Evolutionary conservation across 108 stramenopile genomes (phyloP), one percentile per base, ranked within the genome.

Genomic region (Skeletonema menzelii): DNA sequence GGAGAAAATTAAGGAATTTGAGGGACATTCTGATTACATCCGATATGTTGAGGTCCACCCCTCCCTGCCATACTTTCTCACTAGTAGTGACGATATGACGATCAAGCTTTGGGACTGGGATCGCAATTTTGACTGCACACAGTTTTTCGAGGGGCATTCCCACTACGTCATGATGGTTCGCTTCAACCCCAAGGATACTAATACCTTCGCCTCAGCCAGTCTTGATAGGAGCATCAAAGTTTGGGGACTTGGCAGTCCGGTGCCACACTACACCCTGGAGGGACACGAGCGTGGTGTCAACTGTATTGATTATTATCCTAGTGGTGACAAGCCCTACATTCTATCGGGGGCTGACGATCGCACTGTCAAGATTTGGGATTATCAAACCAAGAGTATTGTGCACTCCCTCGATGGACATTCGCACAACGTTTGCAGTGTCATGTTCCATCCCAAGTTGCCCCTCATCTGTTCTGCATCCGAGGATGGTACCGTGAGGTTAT

Each of bases 111-210:
- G 97, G 97, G 97, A 99, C 73, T 99, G 97, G 97, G 97, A 99
- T 76, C 87, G 90, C 60, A 82, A 89, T 30, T 99, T 96, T 74
- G 96, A 97, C 59, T 97, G 96, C 83, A 95, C 91, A 2, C 93
- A 96, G 82, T 61, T 89, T 62, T 98, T 97, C 65, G 99, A 98
- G 80, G 99, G 99, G 38, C 99, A 99, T 85, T 85, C 93, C 11
- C 99, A 99, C 73, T 99, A 99, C 64, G 99, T 99, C 61, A 99
- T 99, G 99, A 96, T 96, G 94, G 94, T 97, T 70, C 96, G 95
- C 80, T 95, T 98, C 87, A 99, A 99, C 79, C 97, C 97, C 62
- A 98, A 98, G 85, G 99, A 99, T 82, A 95, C 96, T 66, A 99
- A 98, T 69, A 98, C 98, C 44, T 99, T 99, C 68, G 99, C 99